phyloP scores from a whole-genome alignment of 2,329 filamentous ascomycete genomes.

The Nakataea oryzae region DNA sequence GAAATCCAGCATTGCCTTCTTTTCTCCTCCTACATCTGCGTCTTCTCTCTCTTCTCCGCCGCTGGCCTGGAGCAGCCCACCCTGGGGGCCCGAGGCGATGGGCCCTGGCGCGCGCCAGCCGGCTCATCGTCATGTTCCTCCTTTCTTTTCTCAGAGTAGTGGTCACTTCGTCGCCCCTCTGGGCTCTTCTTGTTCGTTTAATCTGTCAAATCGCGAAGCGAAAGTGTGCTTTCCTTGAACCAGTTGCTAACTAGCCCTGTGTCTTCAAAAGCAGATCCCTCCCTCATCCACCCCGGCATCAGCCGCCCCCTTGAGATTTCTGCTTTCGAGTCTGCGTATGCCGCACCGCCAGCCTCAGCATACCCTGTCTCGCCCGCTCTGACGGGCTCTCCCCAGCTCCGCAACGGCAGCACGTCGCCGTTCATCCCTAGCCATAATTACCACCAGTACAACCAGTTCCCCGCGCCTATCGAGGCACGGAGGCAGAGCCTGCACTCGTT shows the following conservation, averaged over 20 bases:
- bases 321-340: constrained; percentile 36
- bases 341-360: constrained; percentile 23
- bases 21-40: constrained; percentile 19
- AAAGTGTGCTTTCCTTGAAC: not conserved
- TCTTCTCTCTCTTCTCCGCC: constrained; percentile 19
- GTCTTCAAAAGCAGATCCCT: constrained; percentile 35
- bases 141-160: constrained; percentile 42
- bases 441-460: constrained; percentile 35
- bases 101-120: constrained; percentile 13
- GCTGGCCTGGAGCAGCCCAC: constrained; percentile 18
- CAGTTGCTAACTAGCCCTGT: constrained; percentile 22
- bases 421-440: constrained; percentile 15
- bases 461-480: constrained; percentile 36
- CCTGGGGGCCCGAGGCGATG: constrained; percentile 8
- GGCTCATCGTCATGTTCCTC: constrained; percentile 21
- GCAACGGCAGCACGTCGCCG: constrained; percentile 37
- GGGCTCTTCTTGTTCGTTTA: constrained; percentile 42
- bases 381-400: constrained; percentile 41
- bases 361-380: constrained; percentile 56
- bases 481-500: constrained; percentile 62
- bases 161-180: constrained; percentile 41
- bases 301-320: constrained; percentile 35
- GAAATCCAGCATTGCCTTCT: constrained; percentile 18
- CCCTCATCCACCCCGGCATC: constrained; percentile 45
- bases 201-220: constrained; percentile 18